Percentiles rank a stretch among this genome's conserved stretches.
phyloP scores from a whole-genome alignment of 495 filamentous ascomycete species.

The Entonaema liquescens region DNA sequence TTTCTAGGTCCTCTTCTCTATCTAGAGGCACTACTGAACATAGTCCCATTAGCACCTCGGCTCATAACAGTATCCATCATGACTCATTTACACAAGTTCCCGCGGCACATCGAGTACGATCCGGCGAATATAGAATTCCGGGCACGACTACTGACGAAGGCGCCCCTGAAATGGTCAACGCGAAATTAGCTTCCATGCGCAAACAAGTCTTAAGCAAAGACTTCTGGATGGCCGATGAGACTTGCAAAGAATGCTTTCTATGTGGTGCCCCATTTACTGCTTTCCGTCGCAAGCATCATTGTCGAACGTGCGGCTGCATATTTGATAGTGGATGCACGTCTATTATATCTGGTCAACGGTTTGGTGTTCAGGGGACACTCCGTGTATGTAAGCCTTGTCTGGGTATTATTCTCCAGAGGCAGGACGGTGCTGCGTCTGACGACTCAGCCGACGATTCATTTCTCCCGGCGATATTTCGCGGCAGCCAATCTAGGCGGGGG shows the following conservation, averaged over 20 bases:
- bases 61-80: conserved; percentile 63
- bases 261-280: conserved; percentile 91
- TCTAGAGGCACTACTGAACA: conserved; percentile 62
- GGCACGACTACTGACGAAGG: conserved; percentile 64
- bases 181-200: conserved; percentile 71
- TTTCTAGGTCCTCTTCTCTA: conserved; percentile 71
- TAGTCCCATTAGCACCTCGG: conserved; percentile 62
- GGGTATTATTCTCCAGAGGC: conserved; percentile 86
- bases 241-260: conserved; percentile 95
- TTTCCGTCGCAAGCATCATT: conserved; percentile 96
- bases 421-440: conserved; percentile 85
- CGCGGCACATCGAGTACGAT: conserved; percentile 52
- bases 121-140: conserved; percentile 59
- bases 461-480: conserved; percentile 62
- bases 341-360: conserved; percentile 81
- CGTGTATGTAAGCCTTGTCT: conserved; percentile 97
- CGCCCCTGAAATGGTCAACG: conserved; percentile 66
- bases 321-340: conserved; percentile 97
- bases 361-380: conserved; percentile 86
- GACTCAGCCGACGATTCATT: conserved; percentile 78
- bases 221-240: conserved; percentile 99
- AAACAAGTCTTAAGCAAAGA: conserved; percentile 90
- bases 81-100: conserved; percentile 59
- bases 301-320: conserved; percentile 92
- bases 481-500: conserved; percentile 53